Base-by-base conservation (phyloP, 1,284 basidiomycete species). In the Rhodotorula sp. region DNA sequence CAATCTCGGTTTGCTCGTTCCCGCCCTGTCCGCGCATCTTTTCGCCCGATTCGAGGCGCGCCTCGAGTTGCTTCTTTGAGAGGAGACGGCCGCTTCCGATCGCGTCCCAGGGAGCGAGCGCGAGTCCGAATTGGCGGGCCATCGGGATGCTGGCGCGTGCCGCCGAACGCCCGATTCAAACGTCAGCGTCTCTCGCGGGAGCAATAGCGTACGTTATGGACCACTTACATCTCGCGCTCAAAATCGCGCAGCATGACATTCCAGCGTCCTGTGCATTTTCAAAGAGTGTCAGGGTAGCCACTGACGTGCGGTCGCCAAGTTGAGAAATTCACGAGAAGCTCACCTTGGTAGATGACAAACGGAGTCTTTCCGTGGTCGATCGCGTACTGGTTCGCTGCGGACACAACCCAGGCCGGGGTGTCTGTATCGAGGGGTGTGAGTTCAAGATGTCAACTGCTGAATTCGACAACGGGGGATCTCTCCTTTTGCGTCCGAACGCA, bases 291-390 rank as follows among this genome's bases (percentile, higher is more conserved):
- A 29, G 26, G n/a, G 26, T n/a, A 24, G 26, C n/a, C 1, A 18
- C 14, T 29, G 26, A 17, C 2, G 26, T 8, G 10, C 29, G 18
- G 14, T 24, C 29, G 10, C 26, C 24, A 6, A 49, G 48, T 20
- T 6, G 26, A 29, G 4, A 53, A 14, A 53, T 22, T 24, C n/a
- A 53, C 17, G 20, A n/a, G 12, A n/a, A 18, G 29, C 53, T 4
- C 53, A 37, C 86, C 87, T 78, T 87, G 86, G 77, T 86, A 88
- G 66, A 87, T 80, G 56, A 84, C 82, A 71, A 88, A 87, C 12
- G 83, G 85, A 1, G 84, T 82, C 78, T 84, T 81, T 12, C 82
- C 83, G 60, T 83, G 80, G 42, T 81, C 79, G 0, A 64, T 37
- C 84, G 86, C 86, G 71, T 86, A 87, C 62, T 82, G 81, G 77